A percentile compares a stretch with the other conserved stretches of the same genome.
These are phyloP conservation scores for Trichoderma asperelloides DNA, from an alignment of 495 filamentous ascomycete genomes.

Conservation along the genomic window DNA sequence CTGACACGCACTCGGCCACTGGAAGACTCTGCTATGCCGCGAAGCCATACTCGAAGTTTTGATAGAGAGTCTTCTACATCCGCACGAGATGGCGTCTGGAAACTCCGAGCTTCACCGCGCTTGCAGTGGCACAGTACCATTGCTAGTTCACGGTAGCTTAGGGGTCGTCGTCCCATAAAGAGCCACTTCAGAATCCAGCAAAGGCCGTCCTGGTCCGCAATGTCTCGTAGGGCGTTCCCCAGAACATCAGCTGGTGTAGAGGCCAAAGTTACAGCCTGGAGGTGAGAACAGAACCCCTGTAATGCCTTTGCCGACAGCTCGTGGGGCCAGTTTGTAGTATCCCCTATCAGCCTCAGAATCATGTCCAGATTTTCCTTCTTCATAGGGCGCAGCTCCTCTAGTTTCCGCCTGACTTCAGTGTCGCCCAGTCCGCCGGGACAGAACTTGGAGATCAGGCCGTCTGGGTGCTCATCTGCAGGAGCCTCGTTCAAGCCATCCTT, in stretches of 20 bases:
- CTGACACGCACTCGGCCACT: not conserved
- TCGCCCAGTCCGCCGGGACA: not conserved
- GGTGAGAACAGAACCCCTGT: not conserved
- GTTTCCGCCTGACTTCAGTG: not conserved
- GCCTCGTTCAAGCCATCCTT: not conserved
- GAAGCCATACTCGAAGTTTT: not conserved
- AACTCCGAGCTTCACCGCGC: not conserved
- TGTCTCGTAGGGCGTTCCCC: not conserved
- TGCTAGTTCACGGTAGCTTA: not conserved
- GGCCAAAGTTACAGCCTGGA: not conserved
- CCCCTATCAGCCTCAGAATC: not conserved
- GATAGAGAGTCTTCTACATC: not conserved
- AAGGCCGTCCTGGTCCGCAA: not conserved
- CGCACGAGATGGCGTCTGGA: not conserved
- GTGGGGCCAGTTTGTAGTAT: not conserved
- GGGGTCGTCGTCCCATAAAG: not conserved
- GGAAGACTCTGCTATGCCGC: not conserved
- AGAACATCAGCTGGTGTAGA: not conserved
- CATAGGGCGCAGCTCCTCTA: not conserved
- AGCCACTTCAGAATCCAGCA: not conserved
- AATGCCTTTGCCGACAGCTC: not conserved
- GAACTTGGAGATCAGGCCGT: not conserved
- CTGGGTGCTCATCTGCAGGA: not conserved
- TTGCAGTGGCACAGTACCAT: not conserved
- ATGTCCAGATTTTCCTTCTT: not conserved